These are phyloP conservation scores for Postia placenta DNA, from an alignment of 768 basidiomycete species.

Conservation along the genomic window DNA sequence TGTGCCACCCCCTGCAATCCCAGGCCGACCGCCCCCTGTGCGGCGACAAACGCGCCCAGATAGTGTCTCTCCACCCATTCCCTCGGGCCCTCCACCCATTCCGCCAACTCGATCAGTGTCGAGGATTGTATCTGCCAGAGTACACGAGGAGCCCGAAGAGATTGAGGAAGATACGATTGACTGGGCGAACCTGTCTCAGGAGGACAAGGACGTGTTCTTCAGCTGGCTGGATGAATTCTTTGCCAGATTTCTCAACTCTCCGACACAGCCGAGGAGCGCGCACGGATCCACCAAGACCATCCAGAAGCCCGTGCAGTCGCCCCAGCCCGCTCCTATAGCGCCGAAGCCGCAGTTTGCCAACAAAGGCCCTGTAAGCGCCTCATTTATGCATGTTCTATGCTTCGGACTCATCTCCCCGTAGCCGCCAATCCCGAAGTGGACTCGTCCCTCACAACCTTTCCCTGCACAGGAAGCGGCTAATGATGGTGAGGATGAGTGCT, in stretches of 20 bases:
- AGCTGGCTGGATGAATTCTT: slow-evolving; percentile 82
- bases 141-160: neutral
- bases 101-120: slow-evolving; percentile 15
- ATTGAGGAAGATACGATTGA: slow-evolving; percentile 34
- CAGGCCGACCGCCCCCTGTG: slow-evolving; percentile 9
- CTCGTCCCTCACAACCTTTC: slow-evolving; percentile 1
- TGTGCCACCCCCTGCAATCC: neutral
- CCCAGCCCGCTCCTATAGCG: neutral
- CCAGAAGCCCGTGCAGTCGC: neutral
- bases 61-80: slow-evolving; percentile 2
- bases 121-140: too few relatives aligned
- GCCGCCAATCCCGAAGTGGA: slow-evolving; percentile 5
- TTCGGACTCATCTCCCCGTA: neutral
- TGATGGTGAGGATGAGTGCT: neutral
- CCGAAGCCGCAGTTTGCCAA: neutral
- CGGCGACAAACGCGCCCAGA: slow-evolving; percentile 10
- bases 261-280: slow-evolving; percentile 3
- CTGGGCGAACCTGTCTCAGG: slow-evolving; percentile 59
- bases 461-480: neutral
- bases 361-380: neutral
- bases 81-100: slow-evolving; percentile 3
- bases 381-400: neutral
- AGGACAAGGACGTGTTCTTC: slow-evolving; percentile 72
- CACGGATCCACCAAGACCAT: neutral
- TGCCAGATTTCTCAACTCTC: slow-evolving; percentile 33